phyloP scores from a whole-genome alignment of 2,329 filamentous ascomycete species.

The Rutstroemia sydowiana region DNA sequence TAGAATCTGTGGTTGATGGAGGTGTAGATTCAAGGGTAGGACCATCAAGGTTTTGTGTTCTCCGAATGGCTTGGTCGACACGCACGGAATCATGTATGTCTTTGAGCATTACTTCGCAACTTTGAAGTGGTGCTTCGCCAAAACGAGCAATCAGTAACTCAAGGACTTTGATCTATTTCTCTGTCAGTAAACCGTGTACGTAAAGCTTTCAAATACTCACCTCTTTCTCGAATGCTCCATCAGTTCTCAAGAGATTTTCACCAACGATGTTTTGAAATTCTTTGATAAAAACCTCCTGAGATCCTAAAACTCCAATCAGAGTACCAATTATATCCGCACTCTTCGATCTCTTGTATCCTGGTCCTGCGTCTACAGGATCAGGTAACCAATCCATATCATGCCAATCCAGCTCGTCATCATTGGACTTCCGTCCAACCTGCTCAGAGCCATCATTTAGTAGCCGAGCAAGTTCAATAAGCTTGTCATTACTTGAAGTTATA shows the following conservation, averaged over 20 bases:
- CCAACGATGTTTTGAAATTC: conserved; percentile 88
- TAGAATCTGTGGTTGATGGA: conserved; percentile 23
- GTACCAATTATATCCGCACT: conserved; percentile 88
- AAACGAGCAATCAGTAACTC: conserved; percentile 84
- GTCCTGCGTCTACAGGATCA: conserved; percentile 85
- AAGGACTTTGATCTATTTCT: conserved; percentile 60
- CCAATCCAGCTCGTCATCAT: conserved; percentile 74
- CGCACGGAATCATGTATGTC: conserved; percentile 79
- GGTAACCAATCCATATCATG: conserved; percentile 90
- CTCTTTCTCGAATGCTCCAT: conserved; percentile 68
- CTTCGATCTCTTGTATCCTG: conserved; percentile 84
- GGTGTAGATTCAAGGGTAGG: conserved; percentile 27
- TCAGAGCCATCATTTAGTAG: conserved; percentile 44
- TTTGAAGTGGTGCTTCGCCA: conserved; percentile 77
- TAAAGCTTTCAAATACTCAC: conserved; percentile 15
- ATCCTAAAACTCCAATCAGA: conserved; percentile 79
- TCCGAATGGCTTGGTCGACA: conserved; percentile 61
- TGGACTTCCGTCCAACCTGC: conserved; percentile 42
- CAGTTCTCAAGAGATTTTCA: conserved; percentile 64
- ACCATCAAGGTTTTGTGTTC: conserved; percentile 36
- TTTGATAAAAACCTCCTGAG: conserved; percentile 86
- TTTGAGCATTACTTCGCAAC: conserved; percentile 94
- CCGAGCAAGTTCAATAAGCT: conserved; percentile 58
- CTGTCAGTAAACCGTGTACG: conserved; percentile 12
- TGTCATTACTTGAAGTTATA: conserved; percentile 37